Evolutionary conservation across 2,329 filamentous ascomycete genomes (phyloP).

Genomic region (Pseudofabraea citricarpa): DNA sequence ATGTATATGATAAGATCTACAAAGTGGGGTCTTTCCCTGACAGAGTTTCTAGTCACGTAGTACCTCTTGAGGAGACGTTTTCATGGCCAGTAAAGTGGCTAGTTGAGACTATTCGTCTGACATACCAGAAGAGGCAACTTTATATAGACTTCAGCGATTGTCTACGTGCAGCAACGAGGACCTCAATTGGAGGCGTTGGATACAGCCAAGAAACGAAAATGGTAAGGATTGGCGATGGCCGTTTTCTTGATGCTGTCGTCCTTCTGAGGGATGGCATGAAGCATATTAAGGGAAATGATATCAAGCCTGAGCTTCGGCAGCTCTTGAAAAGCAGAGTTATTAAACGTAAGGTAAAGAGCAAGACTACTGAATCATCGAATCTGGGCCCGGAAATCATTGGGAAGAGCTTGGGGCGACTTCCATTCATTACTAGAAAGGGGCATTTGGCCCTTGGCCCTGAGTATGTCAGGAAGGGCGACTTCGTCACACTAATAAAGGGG

Average conservation of each 20-base stretch:
- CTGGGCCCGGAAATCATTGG: conserved; percentile 6
- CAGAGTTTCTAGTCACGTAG: conserved; percentile 6
- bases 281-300: conserved; percentile 5
- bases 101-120: conserved; percentile 7
- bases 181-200: conserved; percentile 6
- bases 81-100: conserved; percentile 6
- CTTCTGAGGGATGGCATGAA: conserved; percentile 7
- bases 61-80: conserved; percentile 4
- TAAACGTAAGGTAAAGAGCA: conserved; percentile 5
- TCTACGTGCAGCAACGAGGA: conserved; percentile 4
- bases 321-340: conserved; percentile 4
- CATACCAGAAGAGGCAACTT: conserved; percentile 6
- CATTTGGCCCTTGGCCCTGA: conserved; percentile 9
- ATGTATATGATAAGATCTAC: conserved; percentile 7
- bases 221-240: conserved; percentile 4
- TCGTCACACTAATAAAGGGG: conserved; percentile 5
- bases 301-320: conserved; percentile 5
- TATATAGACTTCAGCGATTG: conserved; percentile 5
- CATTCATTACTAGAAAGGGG: conserved; percentile 10
- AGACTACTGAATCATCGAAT: not conserved
- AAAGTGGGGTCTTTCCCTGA: conserved; percentile 4
- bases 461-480: conserved; percentile 5
- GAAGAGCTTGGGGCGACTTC: conserved; percentile 10
- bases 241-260: conserved; percentile 3
- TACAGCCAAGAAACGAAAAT: conserved; percentile 3